Percentiles rank a stretch among this genome's conserved stretches.
These are phyloP conservation scores for Globisporangium nunn DNA, from an alignment of 352 stramenopile species.

Conservation along the genomic window DNA sequence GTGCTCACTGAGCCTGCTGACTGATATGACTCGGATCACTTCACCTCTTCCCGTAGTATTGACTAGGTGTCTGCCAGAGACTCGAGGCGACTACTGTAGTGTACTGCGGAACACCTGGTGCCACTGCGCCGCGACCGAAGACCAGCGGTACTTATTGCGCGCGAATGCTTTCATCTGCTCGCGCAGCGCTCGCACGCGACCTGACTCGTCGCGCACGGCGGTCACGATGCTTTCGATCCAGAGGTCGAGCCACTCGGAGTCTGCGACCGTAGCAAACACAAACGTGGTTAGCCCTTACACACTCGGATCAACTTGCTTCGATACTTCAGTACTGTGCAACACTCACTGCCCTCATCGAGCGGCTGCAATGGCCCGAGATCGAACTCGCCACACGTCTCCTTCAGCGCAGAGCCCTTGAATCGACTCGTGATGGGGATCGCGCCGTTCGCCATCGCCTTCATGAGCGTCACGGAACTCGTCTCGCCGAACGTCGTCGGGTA, in stretches of 20 bases:
- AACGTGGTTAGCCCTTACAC: not conserved
- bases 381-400: conserved; percentile 53
- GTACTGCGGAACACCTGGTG: conserved; percentile 16
- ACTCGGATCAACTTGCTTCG: not conserved
- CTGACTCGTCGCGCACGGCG: conserved; percentile 22
- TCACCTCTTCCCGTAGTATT: not conserved
- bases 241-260: conserved; percentile 28
- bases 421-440: conserved; percentile 87
- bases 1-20: too few species aligned
- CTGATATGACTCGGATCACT: too few species aligned
- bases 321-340: too few species aligned
- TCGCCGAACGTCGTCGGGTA: conserved; percentile 88
- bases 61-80: not conserved
- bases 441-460: conserved; percentile 89
- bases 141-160: conserved; percentile 42
- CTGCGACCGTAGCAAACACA: not conserved
- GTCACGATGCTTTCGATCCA: conserved; percentile 48
- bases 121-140: conserved; percentile 49
- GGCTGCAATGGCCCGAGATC: conserved; percentile 64
- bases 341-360: not conserved
- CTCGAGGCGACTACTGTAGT: not conserved
- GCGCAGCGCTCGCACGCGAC: conserved; percentile 21
- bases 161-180: conserved; percentile 56
- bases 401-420: conserved; percentile 49
- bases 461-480: conserved; percentile 89